Evolutionary conservation across 495 filamentous ascomycete genomes (phyloP).

Genomic region (Barbatosphaeria neglecta): DNA sequence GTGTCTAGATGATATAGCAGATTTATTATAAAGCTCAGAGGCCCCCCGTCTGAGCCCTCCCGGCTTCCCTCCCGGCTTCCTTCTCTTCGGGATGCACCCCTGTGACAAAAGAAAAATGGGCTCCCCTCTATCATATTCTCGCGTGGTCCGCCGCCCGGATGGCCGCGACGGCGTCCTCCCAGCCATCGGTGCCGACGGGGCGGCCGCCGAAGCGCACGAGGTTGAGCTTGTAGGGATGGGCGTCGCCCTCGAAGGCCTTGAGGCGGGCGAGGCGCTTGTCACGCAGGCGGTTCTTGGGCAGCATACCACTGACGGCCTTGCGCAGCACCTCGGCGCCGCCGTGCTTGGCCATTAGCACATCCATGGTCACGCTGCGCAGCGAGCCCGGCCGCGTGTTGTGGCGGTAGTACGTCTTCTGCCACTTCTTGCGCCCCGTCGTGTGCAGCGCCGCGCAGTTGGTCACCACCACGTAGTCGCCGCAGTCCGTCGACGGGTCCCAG

Average conservation of each 20-base stretch:
- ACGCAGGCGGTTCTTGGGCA: conserved; percentile 90
- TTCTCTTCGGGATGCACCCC: no score
- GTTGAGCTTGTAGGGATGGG: conserved; percentile 87
- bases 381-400: conserved; percentile 85
- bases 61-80: no score
- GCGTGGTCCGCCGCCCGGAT: conserved; percentile 26
- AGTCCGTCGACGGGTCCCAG: conserved; percentile 91
- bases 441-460: conserved; percentile 76
- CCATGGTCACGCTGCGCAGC: conserved; percentile 84
- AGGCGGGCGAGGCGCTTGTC: conserved; percentile 76
- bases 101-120: no score
- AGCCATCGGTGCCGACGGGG: conserved; percentile 34
- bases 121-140: conserved; percentile 20
- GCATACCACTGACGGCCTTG: conserved; percentile 88
- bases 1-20: no score
- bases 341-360: conserved; percentile 83
- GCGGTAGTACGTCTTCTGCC: conserved; percentile 88
- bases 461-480: conserved; percentile 97
- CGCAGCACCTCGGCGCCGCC: conserved; percentile 89
- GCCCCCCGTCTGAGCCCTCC: no score
- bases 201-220: conserved; percentile 59
- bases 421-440: conserved; percentile 82
- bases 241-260: conserved; percentile 87
- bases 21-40: no score
- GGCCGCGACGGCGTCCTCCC: conserved; percentile 27